Evolutionary conservation across 352 stramenopile species (phyloP).

Genomic region (Pythium grandisporangium): DNA sequence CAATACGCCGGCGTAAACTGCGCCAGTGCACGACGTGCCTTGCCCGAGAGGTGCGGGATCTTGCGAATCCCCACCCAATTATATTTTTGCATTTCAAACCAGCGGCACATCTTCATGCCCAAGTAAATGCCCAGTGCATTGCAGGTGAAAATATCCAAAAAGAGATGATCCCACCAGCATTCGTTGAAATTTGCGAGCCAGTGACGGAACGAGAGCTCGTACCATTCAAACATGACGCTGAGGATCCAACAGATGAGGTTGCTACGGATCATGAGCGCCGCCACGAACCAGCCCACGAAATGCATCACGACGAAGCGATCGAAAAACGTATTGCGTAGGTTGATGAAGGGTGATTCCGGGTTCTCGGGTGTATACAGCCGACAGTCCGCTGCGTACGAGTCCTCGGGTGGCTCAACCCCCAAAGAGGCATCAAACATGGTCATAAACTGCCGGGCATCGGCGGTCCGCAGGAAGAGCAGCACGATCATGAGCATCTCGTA

Average conservation of each 20-base stretch:
- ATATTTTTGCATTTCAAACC: constrained; percentile 85
- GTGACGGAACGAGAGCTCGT: constrained; percentile 86
- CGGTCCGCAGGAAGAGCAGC: constrained; percentile 73
- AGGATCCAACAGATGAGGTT: constrained; percentile 78
- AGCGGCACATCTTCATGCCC: constrained; percentile 80
- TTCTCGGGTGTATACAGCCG: constrained; percentile 84
- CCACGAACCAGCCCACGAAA: constrained; percentile 87
- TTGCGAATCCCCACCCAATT: constrained; percentile 86
- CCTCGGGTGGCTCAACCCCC: constrained; percentile 68
- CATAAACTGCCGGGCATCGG: constrained; percentile 79
- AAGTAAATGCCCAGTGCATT: constrained; percentile 90
- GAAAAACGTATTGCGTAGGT: constrained; percentile 72
- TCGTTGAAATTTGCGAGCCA: constrained; percentile 93
- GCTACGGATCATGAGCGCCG: constrained; percentile 77
- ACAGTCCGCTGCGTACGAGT: constrained; percentile 78
- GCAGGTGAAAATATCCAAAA: constrained; percentile 92
- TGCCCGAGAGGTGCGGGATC: constrained; percentile 72
- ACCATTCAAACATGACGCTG: constrained; percentile 81
- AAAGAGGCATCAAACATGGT: constrained; percentile 74
- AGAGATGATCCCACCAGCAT: constrained; percentile 94
- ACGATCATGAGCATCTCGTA: constrained; percentile 89
- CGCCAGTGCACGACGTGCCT: constrained; percentile 68
- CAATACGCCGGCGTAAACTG: constrained; percentile 89
- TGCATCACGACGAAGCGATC: constrained; percentile 89
- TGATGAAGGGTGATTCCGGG: constrained; percentile 63